These are phyloP conservation scores for Atalantia buxifolia DNA, from an alignment of 345 rosid species.

Conservation along the genomic window DNA sequence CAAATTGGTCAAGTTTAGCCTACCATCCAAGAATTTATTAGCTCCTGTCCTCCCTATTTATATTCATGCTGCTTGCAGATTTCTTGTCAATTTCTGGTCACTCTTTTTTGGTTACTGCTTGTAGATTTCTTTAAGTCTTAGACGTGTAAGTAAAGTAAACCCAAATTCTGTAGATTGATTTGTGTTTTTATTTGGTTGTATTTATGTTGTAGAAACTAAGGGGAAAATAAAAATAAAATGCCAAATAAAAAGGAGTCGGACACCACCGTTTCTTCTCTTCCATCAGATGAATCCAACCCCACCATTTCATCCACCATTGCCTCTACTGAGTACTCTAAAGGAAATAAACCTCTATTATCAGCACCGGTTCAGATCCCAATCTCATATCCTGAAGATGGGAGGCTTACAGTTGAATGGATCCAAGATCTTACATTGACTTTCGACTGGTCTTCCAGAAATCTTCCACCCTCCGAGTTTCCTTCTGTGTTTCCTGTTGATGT, in stretches of 20 bases:
- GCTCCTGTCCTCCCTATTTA: no score
- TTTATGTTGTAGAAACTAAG: not conserved
- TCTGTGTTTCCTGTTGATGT: conserved; percentile 58
- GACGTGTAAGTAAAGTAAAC: no score
- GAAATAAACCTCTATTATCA: not conserved
- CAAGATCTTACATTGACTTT: conserved; percentile 41
- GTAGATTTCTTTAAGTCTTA: no score
- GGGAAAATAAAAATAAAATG: not conserved
- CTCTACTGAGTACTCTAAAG: not conserved
- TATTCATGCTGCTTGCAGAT: no score
- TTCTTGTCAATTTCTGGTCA: no score
- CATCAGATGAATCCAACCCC: not conserved
- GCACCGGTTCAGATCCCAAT: conserved; percentile 28
- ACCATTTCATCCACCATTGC: not conserved
- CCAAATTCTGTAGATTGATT: not conserved
- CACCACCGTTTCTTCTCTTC: not conserved
- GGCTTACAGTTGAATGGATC: conserved; percentile 61
- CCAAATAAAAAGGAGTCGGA: not conserved
- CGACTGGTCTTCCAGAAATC: conserved; percentile 77
- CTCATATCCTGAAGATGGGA: conserved; percentile 64
- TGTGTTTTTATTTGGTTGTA: not conserved
- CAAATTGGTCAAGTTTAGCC: no score
- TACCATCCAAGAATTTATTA: no score
- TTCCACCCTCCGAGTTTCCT: conserved; percentile 57
- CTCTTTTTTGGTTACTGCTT: no score